A percentile compares a stretch with the other conserved stretches of the same genome.
phyloP scores from a whole-genome alignment of 441 rosid species.

The Pelargonium cotyledonis region DNA sequence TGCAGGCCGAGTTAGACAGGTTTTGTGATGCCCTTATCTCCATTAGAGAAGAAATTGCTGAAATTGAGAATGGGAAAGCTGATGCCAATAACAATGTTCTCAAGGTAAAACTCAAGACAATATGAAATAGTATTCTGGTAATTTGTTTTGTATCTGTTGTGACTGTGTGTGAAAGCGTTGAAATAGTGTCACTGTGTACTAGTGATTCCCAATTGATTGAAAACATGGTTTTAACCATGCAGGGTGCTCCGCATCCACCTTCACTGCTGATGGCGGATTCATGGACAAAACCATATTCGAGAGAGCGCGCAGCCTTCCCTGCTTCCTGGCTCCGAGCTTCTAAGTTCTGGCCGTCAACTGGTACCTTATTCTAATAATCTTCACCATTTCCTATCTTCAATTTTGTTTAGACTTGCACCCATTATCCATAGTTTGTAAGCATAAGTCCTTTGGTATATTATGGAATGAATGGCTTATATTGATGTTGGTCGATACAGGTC shows the following conservation, averaged over 20 bases:
- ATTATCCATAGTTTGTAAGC: too few relatives aligned
- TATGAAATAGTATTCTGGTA: too few relatives aligned
- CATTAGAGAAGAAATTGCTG: slow-evolving; percentile 82
- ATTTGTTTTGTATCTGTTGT: too few relatives aligned
- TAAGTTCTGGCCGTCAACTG: slow-evolving; percentile 95
- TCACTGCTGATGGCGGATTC: slow-evolving; percentile 92
- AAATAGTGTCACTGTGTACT: too few relatives aligned
- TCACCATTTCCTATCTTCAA: too few relatives aligned
- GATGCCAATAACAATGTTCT: slow-evolving; percentile 81
- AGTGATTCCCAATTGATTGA: too few relatives aligned
- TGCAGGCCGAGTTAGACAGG: slow-evolving; percentile 93
- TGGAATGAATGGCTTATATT: too few relatives aligned
- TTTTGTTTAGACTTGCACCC: too few relatives aligned
- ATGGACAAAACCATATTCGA: slow-evolving; percentile 81
- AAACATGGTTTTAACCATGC: slow-evolving; percentile 19
- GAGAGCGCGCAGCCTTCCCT: slow-evolving; percentile 91
- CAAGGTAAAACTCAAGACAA: slow-evolving; percentile 42
- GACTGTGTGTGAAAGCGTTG: too few relatives aligned
- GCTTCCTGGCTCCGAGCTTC: slow-evolving; percentile 85
- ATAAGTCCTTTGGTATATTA: too few relatives aligned
- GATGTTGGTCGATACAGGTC: slow-evolving; percentile 38
- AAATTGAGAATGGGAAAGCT: slow-evolving; percentile 84
- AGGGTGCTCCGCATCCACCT: slow-evolving; percentile 98
- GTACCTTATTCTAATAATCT: slow-evolving; percentile 29
- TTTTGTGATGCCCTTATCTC: slow-evolving; percentile 91